Evolutionary conservation across 441 rosid genomes (phyloP).

Genomic region (Erysimum cheiri): DNA sequence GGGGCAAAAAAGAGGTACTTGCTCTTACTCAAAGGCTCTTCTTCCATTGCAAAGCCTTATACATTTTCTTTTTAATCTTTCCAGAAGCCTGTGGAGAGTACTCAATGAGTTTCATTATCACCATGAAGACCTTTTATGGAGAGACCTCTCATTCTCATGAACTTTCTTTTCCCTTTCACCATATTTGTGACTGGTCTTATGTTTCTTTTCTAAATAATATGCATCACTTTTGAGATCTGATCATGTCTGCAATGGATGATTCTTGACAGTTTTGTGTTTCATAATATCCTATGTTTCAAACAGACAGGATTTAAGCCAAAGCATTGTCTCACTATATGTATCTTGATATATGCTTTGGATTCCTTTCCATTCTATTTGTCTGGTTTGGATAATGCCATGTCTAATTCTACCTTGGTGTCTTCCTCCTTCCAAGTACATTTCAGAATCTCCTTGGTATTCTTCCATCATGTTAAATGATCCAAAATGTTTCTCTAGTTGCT

Average conservation of each 20-base stretch:
- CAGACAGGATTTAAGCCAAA: slow-evolving; percentile 7
- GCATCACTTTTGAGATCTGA: no score
- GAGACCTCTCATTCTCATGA: slow-evolving; percentile 24
- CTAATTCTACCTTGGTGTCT: background rate
- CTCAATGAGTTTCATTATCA: slow-evolving; percentile 48
- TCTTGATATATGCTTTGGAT: slow-evolving; percentile 1
- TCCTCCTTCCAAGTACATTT: background rate
- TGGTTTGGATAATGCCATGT: background rate
- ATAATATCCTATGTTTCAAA: slow-evolving; percentile 21
- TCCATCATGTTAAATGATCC: background rate
- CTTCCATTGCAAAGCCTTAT: slow-evolving; percentile 16
- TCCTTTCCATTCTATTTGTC: background rate
- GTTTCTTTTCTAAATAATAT: slow-evolving; percentile 35
- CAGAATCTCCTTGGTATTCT: no score
- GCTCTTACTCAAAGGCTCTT: background rate
- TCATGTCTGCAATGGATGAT: slow-evolving; percentile 30
- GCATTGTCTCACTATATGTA: background rate
- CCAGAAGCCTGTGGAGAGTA: slow-evolving; percentile 61
- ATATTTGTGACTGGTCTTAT: slow-evolving; percentile 35
- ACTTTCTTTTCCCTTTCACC: slow-evolving; percentile 21
- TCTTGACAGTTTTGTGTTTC: slow-evolving; percentile 28
- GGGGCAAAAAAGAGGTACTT: slow-evolving; percentile 80
- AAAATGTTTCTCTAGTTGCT: background rate
- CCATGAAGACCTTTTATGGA: slow-evolving; percentile 6
- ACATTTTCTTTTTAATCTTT: slow-evolving; percentile 24